phyloP scores from a whole-genome alignment of 768 basidiomycete genomes.

The Pulveroboletus sp. region DNA sequence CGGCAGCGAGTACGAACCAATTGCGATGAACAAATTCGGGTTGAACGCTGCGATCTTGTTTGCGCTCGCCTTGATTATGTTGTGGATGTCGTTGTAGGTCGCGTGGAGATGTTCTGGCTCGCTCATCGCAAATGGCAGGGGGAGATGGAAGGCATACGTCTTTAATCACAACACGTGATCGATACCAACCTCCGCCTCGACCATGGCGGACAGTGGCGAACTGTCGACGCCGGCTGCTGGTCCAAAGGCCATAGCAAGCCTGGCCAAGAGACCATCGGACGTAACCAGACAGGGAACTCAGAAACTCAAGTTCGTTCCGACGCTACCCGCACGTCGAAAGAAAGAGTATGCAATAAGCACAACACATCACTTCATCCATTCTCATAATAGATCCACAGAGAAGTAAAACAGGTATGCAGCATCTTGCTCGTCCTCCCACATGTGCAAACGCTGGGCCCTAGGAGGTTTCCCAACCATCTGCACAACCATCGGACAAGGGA shows the following conservation, averaged over 20 bases:
- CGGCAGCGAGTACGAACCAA: slow-evolving; percentile 45
- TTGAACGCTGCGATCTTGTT: slow-evolving; percentile 75
- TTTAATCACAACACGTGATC: slow-evolving; percentile 17
- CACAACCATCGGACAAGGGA: slow-evolving; percentile 33
- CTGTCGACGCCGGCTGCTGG: slow-evolving; percentile 18
- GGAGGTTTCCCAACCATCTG: slow-evolving; percentile 42
- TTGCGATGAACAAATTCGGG: slow-evolving; percentile 82
- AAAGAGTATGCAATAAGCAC: slow-evolving; percentile 59
- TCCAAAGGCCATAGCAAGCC: slow-evolving; percentile 69
- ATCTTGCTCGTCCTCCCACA: not conserved
- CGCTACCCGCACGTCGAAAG: slow-evolving; percentile 68
- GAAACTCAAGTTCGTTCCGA: slow-evolving; percentile 78
- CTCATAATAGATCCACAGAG: slow-evolving; percentile 37
- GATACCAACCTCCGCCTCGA: not conserved
- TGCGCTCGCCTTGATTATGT: slow-evolving; percentile 67
- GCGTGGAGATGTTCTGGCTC: slow-evolving; percentile 59
- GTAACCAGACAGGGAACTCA: slow-evolving; percentile 70
- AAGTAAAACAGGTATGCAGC: slow-evolving; percentile 57
- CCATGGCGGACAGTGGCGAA: slow-evolving; percentile 16
- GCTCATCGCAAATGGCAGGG: slow-evolving; percentile 20
- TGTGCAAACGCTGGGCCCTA: slow-evolving; percentile 23
- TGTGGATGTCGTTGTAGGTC: slow-evolving; percentile 93
- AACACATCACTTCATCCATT: not conserved
- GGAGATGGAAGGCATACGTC: not conserved
- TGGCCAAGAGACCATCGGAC: slow-evolving; percentile 66